Percentiles rank a stretch among this genome's conserved stretches.
phyloP scores from a whole-genome alignment of 2,329 filamentous ascomycete genomes.

The Penicillium sumatraense region DNA sequence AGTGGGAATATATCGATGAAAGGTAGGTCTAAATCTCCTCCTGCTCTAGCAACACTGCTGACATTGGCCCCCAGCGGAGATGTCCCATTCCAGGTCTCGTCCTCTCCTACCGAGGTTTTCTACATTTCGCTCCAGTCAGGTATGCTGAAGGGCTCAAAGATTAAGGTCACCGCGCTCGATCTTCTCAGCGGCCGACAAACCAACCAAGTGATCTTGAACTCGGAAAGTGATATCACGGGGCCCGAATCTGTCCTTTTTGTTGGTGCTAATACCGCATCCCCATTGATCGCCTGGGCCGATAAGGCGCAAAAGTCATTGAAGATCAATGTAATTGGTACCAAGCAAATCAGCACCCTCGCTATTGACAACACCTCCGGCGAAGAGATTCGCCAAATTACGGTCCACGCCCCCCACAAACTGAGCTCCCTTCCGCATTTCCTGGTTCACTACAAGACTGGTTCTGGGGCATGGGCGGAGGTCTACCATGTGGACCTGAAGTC shows the following conservation, averaged over 20 bases:
- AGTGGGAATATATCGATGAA: conserved; percentile 77
- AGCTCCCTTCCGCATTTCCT: conserved; percentile 82
- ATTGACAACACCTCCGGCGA: conserved; percentile 47
- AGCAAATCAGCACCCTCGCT: conserved; percentile 43
- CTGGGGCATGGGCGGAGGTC: conserved; percentile 79
- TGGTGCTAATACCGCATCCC: conserved; percentile 45
- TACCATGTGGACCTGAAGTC: conserved; percentile 79
- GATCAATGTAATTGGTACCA: conserved; percentile 50
- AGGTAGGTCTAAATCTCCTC: conserved; percentile 45
- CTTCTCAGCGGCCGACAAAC: conserved; percentile 71
- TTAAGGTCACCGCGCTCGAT: conserved; percentile 77
- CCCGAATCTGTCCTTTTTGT: conserved; percentile 47
- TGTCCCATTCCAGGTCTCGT: conserved; percentile 74
- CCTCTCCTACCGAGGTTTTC: conserved; percentile 71
- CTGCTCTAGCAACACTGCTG: conserved; percentile 18
- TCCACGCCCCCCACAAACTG: conserved; percentile 75
- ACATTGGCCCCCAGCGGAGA: conserved; percentile 59
- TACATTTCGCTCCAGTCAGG: conserved; percentile 74
- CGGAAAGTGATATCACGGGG: conserved; percentile 70
- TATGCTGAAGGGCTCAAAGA: conserved; percentile 69
- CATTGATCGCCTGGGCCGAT: conserved; percentile 52
- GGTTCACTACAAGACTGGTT: conserved; percentile 74
- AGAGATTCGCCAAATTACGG: conserved; percentile 59
- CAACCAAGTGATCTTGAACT: conserved; percentile 72
- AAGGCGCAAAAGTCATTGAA: conserved; percentile 49